phyloP scores from a whole-genome alignment of 257 asterid genomes.

The Ocimum tenuiflorum region DNA sequence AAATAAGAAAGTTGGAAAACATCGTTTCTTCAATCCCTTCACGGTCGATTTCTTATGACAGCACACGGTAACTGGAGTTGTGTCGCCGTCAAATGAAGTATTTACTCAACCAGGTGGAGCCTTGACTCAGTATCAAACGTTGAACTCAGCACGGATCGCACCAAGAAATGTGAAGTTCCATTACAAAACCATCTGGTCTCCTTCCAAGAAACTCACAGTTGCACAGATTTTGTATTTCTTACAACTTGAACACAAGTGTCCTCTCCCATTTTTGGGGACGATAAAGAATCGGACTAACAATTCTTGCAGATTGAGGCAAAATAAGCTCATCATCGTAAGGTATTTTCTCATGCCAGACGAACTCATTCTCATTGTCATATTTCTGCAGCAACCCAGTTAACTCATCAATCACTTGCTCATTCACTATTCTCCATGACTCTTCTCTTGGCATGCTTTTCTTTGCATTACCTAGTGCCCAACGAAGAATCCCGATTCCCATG shows the following conservation, averaged over 20 bases:
- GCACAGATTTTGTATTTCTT: constrained; percentile 16
- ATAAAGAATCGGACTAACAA: constrained; percentile 39
- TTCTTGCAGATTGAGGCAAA: constrained; percentile 35
- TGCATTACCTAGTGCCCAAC: constrained; percentile 26
- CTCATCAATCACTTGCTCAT: constrained; percentile 33
- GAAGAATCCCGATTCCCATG: constrained; percentile 46
- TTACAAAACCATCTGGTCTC: not conserved
- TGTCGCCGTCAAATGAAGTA: no score
- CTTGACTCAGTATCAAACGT: not conserved
- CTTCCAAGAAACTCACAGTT: not conserved
- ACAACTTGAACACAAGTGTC: constrained; percentile 26
- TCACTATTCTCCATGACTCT: constrained; percentile 40
- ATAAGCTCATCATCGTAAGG: constrained; percentile 32
- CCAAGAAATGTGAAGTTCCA: not conserved
- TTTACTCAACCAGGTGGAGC: not conserved
- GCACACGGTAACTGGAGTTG: no score
- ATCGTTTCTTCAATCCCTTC: not conserved
- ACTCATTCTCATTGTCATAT: constrained; percentile 55
- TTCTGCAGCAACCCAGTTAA: constrained; percentile 30
- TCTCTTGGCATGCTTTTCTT: constrained; percentile 38
- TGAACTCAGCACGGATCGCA: not conserved
- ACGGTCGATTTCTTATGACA: not conserved
- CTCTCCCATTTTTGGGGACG: constrained; percentile 38
- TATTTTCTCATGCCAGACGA: constrained; percentile 50
- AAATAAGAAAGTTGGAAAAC: not conserved